Conservation (phyloP, 345 rosid species). For the Hibiscus trionum region DNA sequence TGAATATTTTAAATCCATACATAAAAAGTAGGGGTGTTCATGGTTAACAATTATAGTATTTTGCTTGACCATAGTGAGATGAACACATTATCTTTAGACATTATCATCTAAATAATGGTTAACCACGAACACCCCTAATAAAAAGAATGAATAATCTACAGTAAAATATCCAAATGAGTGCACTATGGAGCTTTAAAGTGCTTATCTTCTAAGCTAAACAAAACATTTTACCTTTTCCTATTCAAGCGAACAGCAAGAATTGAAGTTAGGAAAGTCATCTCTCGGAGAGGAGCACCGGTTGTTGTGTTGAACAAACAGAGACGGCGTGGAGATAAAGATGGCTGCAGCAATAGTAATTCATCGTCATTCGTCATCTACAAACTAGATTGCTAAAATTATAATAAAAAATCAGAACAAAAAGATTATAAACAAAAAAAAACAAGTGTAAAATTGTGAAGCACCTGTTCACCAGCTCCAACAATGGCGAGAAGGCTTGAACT, state of each 20-base stretch:
- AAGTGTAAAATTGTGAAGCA: constrained; percentile 4
- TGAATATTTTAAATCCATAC: too few species aligned
- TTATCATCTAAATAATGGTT: too few species aligned
- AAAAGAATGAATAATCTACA: neutral
- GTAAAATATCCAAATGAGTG: neutral
- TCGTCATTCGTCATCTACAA: neutral
- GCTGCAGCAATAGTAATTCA: constrained; percentile 31
- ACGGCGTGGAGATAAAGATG: constrained; percentile 74
- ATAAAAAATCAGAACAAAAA: neutral
- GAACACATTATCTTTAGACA: too few species aligned
- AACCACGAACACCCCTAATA: too few species aligned
- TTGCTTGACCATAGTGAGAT: too few species aligned
- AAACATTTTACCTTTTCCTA: constrained; percentile 41
- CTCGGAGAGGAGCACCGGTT: constrained; percentile 55
- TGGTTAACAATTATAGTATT: too few species aligned
- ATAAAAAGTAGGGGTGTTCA: neutral
- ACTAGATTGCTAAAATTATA: neutral
- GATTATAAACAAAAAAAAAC: neutral
- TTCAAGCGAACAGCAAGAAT: constrained; percentile 80
- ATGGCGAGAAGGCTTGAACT: constrained; percentile 86
- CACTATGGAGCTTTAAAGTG: neutral
- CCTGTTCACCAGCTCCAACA: constrained; percentile 99
- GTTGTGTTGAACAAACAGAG: constrained; percentile 73
- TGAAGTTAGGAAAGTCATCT: constrained; percentile 70
- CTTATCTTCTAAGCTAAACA: neutral